These are phyloP conservation scores for Anthracocystis panici-leucophaei DNA, from an alignment of 1,284 basidiomycete species.

Conservation along the genomic window DNA sequence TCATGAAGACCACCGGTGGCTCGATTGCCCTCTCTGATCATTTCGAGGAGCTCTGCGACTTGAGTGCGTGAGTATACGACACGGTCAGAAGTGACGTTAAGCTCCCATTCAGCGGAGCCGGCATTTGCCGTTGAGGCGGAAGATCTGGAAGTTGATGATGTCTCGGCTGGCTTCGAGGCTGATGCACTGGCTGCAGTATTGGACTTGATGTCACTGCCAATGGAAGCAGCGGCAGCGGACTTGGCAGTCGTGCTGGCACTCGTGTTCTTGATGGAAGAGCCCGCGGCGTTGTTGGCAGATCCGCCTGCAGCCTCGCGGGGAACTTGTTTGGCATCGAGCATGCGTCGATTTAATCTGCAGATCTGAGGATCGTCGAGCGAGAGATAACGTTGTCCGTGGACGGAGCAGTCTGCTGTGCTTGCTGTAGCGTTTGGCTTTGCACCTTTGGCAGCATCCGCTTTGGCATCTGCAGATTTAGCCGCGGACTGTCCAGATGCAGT, in stretches of 20 bases:
- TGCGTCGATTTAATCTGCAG: slow-evolving; percentile 39
- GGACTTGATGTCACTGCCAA: slow-evolving; percentile 8
- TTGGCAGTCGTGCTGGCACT: slow-evolving; percentile 1
- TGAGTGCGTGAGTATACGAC: slow-evolving; percentile 84
- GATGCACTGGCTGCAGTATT: slow-evolving; percentile 7
- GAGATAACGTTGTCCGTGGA: slow-evolving; percentile 49
- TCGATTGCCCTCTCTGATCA: slow-evolving; percentile 94
- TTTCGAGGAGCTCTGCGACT: slow-evolving; percentile 88
- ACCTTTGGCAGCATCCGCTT: slow-evolving; percentile 8
- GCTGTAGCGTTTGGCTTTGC: not conserved
- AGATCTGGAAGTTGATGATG: not conserved
- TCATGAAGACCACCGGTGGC: slow-evolving; percentile 86
- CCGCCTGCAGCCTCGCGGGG: slow-evolving; percentile 14
- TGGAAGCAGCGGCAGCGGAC: not conserved
- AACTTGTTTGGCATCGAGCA: slow-evolving; percentile 43
- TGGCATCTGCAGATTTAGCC: slow-evolving; percentile 11
- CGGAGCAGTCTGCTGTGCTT: slow-evolving; percentile 32
- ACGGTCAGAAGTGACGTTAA: slow-evolving; percentile 62
- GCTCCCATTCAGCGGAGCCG: slow-evolving; percentile 50
- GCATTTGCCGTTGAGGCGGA: not conserved
- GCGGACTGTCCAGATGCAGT: not conserved
- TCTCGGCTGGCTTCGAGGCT: slow-evolving; percentile 1
- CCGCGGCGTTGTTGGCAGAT: not conserved
- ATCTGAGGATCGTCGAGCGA: slow-evolving; percentile 46
- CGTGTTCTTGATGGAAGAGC: slow-evolving; percentile 6